Percentiles rank a stretch among this genome's conserved stretches.
Evolutionary conservation across 768 basidiomycete genomes (phyloP).

Genomic region (Infundibulicybe gibba): DNA sequence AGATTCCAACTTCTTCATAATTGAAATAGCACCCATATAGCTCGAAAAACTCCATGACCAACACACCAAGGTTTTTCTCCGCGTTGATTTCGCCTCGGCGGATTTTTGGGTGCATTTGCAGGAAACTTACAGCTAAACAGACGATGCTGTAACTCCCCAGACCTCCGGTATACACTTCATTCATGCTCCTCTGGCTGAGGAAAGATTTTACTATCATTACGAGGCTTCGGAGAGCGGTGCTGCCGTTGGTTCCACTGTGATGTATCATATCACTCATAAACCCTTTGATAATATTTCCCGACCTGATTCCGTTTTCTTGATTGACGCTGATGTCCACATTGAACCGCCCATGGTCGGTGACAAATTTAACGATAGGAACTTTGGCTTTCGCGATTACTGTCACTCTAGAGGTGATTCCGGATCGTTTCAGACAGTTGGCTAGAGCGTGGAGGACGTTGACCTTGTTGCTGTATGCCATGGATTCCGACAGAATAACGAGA

Average conservation of each 20-base stretch:
- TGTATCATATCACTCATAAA: constrained; percentile 63
- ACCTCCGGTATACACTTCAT: constrained; percentile 97
- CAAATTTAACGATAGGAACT: constrained; percentile 96
- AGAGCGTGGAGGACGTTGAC: constrained; percentile 70
- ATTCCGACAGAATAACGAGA: constrained; percentile 78
- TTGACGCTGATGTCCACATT: constrained; percentile 94
- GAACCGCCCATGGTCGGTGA: constrained; percentile 76
- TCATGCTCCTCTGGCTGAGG: constrained; percentile 86
- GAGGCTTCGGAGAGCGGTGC: constrained; percentile 75
- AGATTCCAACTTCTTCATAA: constrained; percentile 87
- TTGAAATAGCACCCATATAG: constrained; percentile 92
- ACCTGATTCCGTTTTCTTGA: constrained; percentile 78
- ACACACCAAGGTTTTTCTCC: constrained; percentile 84
- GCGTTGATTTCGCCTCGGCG: constrained; percentile 85
- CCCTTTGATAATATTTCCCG: constrained; percentile 75
- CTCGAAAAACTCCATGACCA: constrained; percentile 97
- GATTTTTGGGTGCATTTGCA: constrained; percentile 98
- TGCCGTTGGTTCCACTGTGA: constrained; percentile 19
- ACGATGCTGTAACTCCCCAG: constrained; percentile 94
- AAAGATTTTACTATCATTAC: constrained; percentile 91
- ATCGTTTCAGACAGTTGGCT: constrained; percentile 71
- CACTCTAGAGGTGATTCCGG: constrained; percentile 70
- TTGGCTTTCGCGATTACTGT: constrained; percentile 90
- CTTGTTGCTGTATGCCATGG: constrained; percentile 71
- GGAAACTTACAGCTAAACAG: constrained; percentile 87